A percentile compares a stretch with the other conserved stretches of the same genome.
These are phyloP conservation scores for Lipomyces yarrowii DNA, from an alignment of 1,139 yeast genomes.

Conservation along the genomic window DNA sequence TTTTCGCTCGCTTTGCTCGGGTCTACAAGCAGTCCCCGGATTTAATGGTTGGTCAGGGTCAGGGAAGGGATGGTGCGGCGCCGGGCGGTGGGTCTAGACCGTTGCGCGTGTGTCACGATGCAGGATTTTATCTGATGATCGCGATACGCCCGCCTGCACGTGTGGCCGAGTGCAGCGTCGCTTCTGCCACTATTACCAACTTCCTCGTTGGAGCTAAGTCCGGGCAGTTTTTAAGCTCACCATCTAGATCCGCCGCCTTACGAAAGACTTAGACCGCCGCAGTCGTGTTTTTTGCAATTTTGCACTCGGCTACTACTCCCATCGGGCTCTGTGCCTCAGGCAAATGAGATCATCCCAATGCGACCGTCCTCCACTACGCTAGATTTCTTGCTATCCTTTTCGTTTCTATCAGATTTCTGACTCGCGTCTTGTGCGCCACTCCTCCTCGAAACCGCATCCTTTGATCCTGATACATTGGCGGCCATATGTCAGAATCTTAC, in stretches of 20 bases:
- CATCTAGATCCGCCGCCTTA: slow-evolving; percentile 2
- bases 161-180: neutral
- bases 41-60: neutral
- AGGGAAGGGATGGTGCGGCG: neutral
- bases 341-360: neutral
- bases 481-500: slow-evolving; percentile 1
- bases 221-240: slow-evolving; percentile 2
- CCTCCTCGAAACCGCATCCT: neutral
- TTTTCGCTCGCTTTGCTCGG: too few relatives aligned
- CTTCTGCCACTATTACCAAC: neutral
- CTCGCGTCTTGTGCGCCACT: neutral
- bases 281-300: neutral
- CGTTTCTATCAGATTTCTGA: neutral
- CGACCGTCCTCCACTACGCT: neutral
- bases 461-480: too few relatives aligned
- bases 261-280: neutral
- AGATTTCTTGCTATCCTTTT: neutral
- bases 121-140: slow-evolving; percentile 24
- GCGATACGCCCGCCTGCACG: slow-evolving; percentile 13
- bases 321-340: too few relatives aligned
- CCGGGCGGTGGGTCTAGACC: slow-evolving; percentile 3
- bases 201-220: neutral
- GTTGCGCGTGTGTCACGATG: slow-evolving; percentile 2
- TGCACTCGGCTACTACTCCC: neutral
- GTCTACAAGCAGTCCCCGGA: neutral